A percentile compares a stretch with the other conserved stretches of the same genome.
phyloP scores from a whole-genome alignment of 2,329 filamentous ascomycete species.

The Aspergillus fumigatus region DNA sequence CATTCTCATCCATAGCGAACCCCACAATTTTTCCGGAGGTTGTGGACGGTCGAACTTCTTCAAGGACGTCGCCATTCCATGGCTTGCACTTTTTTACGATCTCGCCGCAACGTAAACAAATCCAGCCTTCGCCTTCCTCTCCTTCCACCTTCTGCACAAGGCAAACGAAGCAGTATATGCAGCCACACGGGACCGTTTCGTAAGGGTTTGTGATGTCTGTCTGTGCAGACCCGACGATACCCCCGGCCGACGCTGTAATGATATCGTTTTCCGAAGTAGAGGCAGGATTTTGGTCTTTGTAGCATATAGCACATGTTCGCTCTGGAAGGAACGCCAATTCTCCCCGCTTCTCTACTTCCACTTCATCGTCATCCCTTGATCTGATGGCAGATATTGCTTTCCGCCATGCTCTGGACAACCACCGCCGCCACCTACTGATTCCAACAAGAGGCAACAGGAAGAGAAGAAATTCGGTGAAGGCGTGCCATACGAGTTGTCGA shows the following conservation, averaged over 20 bases:
- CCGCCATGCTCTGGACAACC: constrained; percentile 82
- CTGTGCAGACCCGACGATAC: constrained; percentile 79
- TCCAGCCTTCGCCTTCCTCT: constrained; percentile 92
- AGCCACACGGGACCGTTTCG: constrained; percentile 81
- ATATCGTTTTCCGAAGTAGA: constrained; percentile 70
- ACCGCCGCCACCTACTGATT: constrained; percentile 86
- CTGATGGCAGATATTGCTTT: constrained; percentile 65
- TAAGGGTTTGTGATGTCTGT: constrained; percentile 97
- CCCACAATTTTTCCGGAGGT: constrained; percentile 39
- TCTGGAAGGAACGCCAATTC: constrained; percentile 85
- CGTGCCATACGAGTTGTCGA: constrained; percentile 96
- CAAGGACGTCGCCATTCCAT: constrained; percentile 84
- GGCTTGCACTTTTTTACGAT: constrained; percentile 79
- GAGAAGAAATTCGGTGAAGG: constrained; percentile 98
- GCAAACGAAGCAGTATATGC: constrained; percentile 94
- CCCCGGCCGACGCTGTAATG: constrained; percentile 63
- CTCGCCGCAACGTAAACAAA: constrained; percentile 82
- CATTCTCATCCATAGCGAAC: constrained; percentile 32
- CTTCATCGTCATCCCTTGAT: constrained; percentile 45
- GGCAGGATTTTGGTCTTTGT: constrained; percentile 79
- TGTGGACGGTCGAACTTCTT: constrained; percentile 32
- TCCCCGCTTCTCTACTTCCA: constrained; percentile 53
- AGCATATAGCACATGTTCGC: constrained; percentile 93
- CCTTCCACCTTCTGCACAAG: constrained; percentile 83
- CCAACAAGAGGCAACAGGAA: constrained; percentile 96